These are phyloP conservation scores for Plasmodium berghei DNA, from an alignment of 169 alveolate species.

Conservation along the genomic window DNA sequence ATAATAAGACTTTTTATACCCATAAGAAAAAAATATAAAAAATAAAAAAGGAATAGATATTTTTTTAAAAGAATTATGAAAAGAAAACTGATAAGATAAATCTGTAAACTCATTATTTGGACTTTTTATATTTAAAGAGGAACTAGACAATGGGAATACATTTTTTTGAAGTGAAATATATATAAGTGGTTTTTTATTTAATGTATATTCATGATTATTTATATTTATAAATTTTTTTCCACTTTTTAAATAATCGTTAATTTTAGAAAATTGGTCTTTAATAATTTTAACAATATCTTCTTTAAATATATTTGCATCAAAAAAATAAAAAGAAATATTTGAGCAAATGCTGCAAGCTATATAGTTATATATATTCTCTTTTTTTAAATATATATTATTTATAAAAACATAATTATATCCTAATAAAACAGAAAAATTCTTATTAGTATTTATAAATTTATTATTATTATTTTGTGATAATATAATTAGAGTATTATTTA, in stretches of 20 bases:
- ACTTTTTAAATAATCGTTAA: slow-evolving; percentile 22
- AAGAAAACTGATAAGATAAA: too few relatives aligned
- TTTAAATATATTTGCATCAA: slow-evolving; percentile 20
- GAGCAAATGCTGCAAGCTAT: slow-evolving; percentile 35
- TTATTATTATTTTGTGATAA: slow-evolving; percentile 7
- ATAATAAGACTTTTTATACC: too few relatives aligned
- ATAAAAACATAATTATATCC: slow-evolving; percentile 44
- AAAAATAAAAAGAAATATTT: slow-evolving; percentile 29
- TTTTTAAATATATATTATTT: slow-evolving; percentile 6
- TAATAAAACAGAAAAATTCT: slow-evolving; percentile 40
- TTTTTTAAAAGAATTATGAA: too few relatives aligned
- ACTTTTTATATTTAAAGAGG: too few relatives aligned
- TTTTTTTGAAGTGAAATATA: slow-evolving; percentile 9
- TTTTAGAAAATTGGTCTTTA: slow-evolving; percentile 27
- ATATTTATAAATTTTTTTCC: slow-evolving; percentile 28
- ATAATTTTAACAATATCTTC: slow-evolving; percentile 18
- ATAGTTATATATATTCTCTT: slow-evolving; percentile 7
- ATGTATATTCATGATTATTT: slow-evolving; percentile 24
- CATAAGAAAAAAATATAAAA: too few relatives aligned
- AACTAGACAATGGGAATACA: neutral
- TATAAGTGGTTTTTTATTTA: slow-evolving; percentile 33
- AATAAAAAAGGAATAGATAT: too few relatives aligned
- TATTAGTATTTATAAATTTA: neutral
- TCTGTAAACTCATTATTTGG: too few relatives aligned
- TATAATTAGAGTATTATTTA: slow-evolving; percentile 17